Percentiles rank a stretch among this genome's conserved stretches.
These are phyloP conservation scores for Eurotiales sp. DNA, from an alignment of 2,329 filamentous ascomycete species.

Conservation along the genomic window DNA sequence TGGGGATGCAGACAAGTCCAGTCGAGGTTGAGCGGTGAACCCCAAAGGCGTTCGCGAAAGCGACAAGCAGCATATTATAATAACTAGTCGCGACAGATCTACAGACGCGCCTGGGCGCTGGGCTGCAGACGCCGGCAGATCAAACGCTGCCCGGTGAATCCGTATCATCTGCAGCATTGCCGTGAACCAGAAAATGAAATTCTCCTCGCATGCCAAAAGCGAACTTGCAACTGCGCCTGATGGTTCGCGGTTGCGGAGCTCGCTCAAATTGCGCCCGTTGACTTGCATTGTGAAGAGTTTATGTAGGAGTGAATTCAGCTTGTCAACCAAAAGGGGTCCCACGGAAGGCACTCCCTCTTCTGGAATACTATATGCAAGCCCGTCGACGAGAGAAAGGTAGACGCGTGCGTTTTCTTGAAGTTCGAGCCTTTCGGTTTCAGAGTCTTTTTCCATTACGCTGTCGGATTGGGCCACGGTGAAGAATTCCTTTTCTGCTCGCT, in stretches of 20 bases:
- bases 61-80: conserved; percentile 38
- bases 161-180: conserved; percentile 38
- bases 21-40: conserved; percentile 27
- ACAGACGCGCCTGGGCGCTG: conserved; percentile 22
- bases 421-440: conserved; percentile 14
- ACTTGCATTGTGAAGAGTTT: conserved; percentile 30
- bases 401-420: conserved; percentile 32
- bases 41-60: conserved; percentile 34
- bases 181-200: conserved; percentile 39
- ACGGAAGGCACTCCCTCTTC: conserved; percentile 30
- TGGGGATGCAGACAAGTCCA: conserved; percentile 27
- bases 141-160: conserved; percentile 38
- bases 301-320: conserved; percentile 37
- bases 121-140: conserved; percentile 21
- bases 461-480: conserved; percentile 34
- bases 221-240: conserved; percentile 17
- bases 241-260: conserved; percentile 16
- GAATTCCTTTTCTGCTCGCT: conserved; percentile 40
- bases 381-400: conserved; percentile 38
- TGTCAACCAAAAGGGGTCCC: conserved; percentile 35
- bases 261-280: conserved; percentile 19
- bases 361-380: conserved; percentile 35
- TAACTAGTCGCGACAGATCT: conserved; percentile 35
- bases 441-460: conserved; percentile 16
- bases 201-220: conserved; percentile 27